Evolutionary conservation across 2,329 filamentous ascomycete species (phyloP).

Genomic region (Colletotrichum incanum): DNA sequence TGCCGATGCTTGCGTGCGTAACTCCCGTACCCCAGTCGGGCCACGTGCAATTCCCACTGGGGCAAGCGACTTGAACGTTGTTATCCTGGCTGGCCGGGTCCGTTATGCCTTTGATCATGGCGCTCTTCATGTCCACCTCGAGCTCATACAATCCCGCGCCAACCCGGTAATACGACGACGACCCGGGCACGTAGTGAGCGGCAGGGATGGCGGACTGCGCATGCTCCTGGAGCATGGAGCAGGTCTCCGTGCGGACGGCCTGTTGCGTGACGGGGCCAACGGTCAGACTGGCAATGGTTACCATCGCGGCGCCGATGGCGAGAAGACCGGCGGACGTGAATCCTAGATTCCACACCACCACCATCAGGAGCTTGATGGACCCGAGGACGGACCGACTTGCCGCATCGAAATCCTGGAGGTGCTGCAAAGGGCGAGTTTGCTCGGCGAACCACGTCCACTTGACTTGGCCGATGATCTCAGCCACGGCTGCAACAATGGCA

Average conservation of each 20-base stretch:
- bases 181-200: constrained; percentile 42
- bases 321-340: constrained; percentile 38
- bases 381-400: constrained; percentile 51
- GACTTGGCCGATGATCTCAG: constrained; percentile 51
- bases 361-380: constrained; percentile 46
- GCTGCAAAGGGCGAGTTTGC: constrained; percentile 47
- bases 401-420: constrained; percentile 51
- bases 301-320: constrained; percentile 43
- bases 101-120: constrained; percentile 50
- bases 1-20: constrained; percentile 32
- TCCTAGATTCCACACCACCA: constrained; percentile 31
- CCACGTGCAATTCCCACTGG: constrained; percentile 36
- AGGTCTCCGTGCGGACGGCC: constrained; percentile 46
- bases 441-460: constrained; percentile 53
- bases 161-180: constrained; percentile 43
- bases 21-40: constrained; percentile 35
- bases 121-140: constrained; percentile 50
- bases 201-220: constrained; percentile 6
- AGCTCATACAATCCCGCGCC: constrained; percentile 46
- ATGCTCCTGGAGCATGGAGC: constrained; percentile 7
- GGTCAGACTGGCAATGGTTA: constrained; percentile 49
- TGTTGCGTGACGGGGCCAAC: constrained; percentile 53
- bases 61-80: constrained; percentile 22
- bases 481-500: constrained; percentile 48
- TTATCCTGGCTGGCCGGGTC: constrained; percentile 47